Conservation (phyloP, 2,329 filamentous ascomycete species). For the Verticillium isaacii region DNA sequence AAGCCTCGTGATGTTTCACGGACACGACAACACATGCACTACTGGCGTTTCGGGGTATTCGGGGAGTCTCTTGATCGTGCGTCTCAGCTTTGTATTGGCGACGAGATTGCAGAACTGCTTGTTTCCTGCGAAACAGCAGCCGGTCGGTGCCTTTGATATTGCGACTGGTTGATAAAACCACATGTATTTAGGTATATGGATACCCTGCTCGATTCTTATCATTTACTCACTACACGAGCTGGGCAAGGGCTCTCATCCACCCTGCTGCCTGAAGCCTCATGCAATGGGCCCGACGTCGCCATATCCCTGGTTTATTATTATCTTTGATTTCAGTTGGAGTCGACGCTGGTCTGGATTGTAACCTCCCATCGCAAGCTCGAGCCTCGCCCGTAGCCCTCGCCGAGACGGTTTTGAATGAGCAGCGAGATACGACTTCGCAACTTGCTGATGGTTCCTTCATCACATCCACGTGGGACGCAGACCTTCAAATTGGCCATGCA, state of each 20-base stretch:
- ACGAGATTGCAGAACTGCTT: not conserved
- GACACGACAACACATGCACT: not conserved
- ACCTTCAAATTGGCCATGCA: slow-evolving; percentile 94
- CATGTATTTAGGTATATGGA: not conserved
- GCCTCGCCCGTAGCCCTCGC: slow-evolving; percentile 79
- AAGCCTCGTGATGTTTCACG: not conserved
- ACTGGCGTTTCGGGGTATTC: not conserved
- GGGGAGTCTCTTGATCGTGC: not conserved
- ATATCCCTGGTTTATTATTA: not conserved
- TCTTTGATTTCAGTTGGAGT: slow-evolving; percentile 14
- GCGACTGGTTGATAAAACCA: not conserved
- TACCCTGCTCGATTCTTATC: slow-evolving; percentile 1
- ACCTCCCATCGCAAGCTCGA: slow-evolving; percentile 88
- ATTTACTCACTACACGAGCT: not conserved
- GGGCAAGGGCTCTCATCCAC: not conserved
- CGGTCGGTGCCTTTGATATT: not conserved
- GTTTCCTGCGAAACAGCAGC: not conserved
- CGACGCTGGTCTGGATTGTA: slow-evolving; percentile 67
- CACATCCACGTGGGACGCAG: slow-evolving; percentile 57
- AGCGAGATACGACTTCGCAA: slow-evolving; percentile 72
- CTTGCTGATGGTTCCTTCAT: slow-evolving; percentile 67
- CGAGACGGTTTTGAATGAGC: slow-evolving; percentile 78
- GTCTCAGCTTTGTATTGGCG: not conserved
- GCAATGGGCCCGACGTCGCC: not conserved
- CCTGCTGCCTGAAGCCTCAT: not conserved